Evolutionary conservation across 345 rosid genomes (phyloP).

Genomic region (Populus euphratica): DNA sequence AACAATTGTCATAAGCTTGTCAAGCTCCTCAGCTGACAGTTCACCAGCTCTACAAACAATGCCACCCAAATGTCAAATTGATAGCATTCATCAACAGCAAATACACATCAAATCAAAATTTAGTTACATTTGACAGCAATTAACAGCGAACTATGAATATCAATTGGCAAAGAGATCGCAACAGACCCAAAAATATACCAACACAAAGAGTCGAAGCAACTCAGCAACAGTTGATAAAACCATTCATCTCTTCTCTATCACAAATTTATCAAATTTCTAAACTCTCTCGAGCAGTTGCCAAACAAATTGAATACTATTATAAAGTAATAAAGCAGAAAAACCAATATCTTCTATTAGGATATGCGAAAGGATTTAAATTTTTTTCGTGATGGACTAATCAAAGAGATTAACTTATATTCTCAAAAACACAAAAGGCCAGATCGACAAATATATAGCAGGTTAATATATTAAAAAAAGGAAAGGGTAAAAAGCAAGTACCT

Average conservation of each 20-base stretch:
- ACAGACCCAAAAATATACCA: background rate
- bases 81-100: background rate
- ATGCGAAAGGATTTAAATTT: too few species aligned
- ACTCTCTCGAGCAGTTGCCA: too few species aligned
- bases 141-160: too few species aligned
- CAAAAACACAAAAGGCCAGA: background rate
- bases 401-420: background rate
- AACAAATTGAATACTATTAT: background rate
- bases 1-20: conserved; percentile 35
- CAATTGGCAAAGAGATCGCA: too few species aligned
- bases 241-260: background rate
- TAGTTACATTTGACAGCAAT: too few species aligned
- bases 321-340: background rate
- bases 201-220: background rate
- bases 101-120: background rate
- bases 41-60: conserved; percentile 31
- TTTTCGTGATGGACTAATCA: background rate
- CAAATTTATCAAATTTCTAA: background rate
- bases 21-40: conserved; percentile 32
- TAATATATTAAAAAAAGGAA: background rate
- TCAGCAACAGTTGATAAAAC: background rate
- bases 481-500: conserved; percentile 1
- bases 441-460: background rate
- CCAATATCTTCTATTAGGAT: too few species aligned
- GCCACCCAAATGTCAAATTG: background rate